Conservation (phyloP, 306 rosid species). For the Quillaja saponaria region DNA sequence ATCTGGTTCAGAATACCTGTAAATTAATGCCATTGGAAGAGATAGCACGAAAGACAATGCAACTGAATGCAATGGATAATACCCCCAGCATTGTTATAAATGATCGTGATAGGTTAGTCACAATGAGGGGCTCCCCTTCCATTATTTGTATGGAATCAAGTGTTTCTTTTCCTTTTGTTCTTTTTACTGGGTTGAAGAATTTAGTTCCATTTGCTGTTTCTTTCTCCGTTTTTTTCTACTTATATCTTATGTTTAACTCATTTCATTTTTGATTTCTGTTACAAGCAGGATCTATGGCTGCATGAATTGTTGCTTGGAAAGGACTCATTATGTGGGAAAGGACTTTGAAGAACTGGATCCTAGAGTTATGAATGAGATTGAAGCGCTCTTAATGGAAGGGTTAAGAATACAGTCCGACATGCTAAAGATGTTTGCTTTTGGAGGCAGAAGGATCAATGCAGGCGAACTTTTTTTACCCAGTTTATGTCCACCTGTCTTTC, state of each 20-base stretch:
- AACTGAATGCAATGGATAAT: slow-evolving; percentile 34
- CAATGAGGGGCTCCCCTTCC: neutral
- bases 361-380: slow-evolving; percentile 47
- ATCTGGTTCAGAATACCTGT: slow-evolving; percentile 35
- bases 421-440: slow-evolving; percentile 27
- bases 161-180: neutral
- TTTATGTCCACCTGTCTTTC: no score
- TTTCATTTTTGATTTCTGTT: slow-evolving; percentile 31
- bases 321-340: slow-evolving; percentile 34
- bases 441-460: slow-evolving; percentile 18
- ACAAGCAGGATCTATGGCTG: slow-evolving; percentile 44
- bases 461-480: slow-evolving; percentile 4
- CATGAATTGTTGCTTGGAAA: slow-evolving; percentile 17
- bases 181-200: neutral
- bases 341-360: slow-evolving; percentile 54
- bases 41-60: slow-evolving; percentile 67
- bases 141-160: slow-evolving; percentile 10
- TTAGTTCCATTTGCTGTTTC: neutral
- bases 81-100: slow-evolving; percentile 10
- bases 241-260: neutral
- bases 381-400: slow-evolving; percentile 65
- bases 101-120: slow-evolving; percentile 49
- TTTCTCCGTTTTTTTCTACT: neutral
- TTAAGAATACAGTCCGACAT: slow-evolving; percentile 65
- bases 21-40: slow-evolving; percentile 63